Percentiles rank a stretch among this genome's conserved stretches.
Conservation (phyloP, 2,329 filamentous ascomycete species). For the Fusarium nurragi region DNA sequence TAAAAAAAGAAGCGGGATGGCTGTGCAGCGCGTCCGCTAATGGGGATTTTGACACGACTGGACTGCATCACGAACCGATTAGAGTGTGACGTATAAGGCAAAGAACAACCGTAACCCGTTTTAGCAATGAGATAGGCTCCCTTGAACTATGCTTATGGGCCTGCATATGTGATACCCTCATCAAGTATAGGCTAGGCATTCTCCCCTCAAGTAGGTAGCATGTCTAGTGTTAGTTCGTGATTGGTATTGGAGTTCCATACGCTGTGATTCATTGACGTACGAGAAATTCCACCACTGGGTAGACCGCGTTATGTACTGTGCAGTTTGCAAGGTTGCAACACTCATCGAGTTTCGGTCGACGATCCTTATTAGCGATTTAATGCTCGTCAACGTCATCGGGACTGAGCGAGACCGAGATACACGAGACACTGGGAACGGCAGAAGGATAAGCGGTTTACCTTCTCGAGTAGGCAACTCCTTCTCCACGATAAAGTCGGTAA, state of each 20-base stretch:
- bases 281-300: not conserved
- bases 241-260: not conserved
- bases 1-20: conserved; percentile 46
- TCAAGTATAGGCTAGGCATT: conserved; percentile 23
- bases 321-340: conserved; percentile 4
- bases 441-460: conserved; percentile 16
- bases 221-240: not conserved
- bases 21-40: conserved; percentile 38
- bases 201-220: not conserved
- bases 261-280: not conserved
- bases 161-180: conserved; percentile 4
- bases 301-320: conserved; percentile 1
- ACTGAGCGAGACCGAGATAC: conserved; percentile 5
- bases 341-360: conserved; percentile 6
- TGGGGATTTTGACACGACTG: conserved; percentile 4
- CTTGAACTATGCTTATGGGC: not conserved
- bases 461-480: conserved; percentile 16
- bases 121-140: not conserved
- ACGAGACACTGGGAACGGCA: conserved; percentile 22
- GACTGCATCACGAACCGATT: not conserved
- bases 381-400: conserved; percentile 24
- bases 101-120: conserved; percentile 8
- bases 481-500: conserved; percentile 17
- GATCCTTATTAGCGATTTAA: conserved; percentile 15
- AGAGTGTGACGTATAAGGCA: not conserved